phyloP scores from a whole-genome alignment of 176 grass and related monocot species.

The Rhynchospora tenuis region DNA sequence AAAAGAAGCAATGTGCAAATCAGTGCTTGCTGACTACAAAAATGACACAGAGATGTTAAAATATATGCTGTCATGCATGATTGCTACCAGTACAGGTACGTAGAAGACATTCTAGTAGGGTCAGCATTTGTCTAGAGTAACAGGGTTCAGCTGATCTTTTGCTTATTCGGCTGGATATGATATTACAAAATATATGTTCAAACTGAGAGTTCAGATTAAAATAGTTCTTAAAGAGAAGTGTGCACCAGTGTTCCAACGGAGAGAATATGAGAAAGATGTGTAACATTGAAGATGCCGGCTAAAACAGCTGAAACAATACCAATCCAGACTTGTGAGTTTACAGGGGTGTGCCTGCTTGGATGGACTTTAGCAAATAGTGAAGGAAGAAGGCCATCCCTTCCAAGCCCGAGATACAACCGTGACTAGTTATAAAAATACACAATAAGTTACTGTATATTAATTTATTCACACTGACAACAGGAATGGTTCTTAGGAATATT shows the following conservation, averaged over 20 bases:
- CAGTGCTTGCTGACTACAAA: too few relatives aligned
- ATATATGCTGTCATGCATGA: too few relatives aligned
- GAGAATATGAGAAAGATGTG: slow-evolving; percentile 89
- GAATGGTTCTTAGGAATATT: background rate
- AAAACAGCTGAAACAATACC: slow-evolving; percentile 76
- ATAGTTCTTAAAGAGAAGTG: slow-evolving; percentile 5
- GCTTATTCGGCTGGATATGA: background rate
- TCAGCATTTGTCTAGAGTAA: background rate
- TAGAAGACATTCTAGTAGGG: too few relatives aligned
- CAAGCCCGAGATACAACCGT: slow-evolving; percentile 93
- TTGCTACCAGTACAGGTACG: too few relatives aligned
- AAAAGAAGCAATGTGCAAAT: background rate
- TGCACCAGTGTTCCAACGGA: slow-evolving; percentile 90
- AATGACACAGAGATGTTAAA: too few relatives aligned
- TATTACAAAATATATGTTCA: background rate
- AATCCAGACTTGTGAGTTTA: slow-evolving; percentile 96
- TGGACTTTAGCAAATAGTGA: slow-evolving; percentile 75
- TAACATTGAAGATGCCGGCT: slow-evolving; percentile 83
- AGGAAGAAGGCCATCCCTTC: slow-evolving; percentile 90
- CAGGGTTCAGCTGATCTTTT: background rate
- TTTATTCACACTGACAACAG: slow-evolving; percentile 1
- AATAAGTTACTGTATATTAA: slow-evolving; percentile 21
- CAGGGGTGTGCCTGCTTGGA: slow-evolving; percentile 70
- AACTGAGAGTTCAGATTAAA: slow-evolving; percentile 7
- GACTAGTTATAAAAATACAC: slow-evolving; percentile 49